phyloP scores from a whole-genome alignment of 164 flowering plant species.

The Sedum album region DNA sequence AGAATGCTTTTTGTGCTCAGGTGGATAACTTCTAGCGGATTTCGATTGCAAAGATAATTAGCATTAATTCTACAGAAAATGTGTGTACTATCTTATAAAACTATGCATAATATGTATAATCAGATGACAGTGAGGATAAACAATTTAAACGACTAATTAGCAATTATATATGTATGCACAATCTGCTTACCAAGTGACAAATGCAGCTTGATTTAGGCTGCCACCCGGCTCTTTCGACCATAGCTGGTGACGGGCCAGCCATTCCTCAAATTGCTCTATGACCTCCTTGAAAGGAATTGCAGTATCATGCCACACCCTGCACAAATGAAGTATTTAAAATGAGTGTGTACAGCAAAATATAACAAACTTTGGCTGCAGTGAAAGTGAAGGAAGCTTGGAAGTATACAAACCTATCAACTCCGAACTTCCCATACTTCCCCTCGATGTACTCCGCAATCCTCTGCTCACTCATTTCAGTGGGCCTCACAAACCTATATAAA shows the following conservation, averaged over 20 bases:
- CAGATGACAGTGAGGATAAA: not conserved
- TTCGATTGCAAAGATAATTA: not conserved
- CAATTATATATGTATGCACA: not conserved
- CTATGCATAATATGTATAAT: not conserved
- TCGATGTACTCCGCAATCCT: constrained; percentile 66
- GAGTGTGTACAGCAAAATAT: not conserved
- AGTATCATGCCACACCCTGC: constrained; percentile 97
- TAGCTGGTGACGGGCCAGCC: constrained; percentile 61
- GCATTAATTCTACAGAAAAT: not conserved
- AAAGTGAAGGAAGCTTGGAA: not conserved
- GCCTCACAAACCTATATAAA: constrained; percentile 86
- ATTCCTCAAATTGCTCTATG: constrained; percentile 66
- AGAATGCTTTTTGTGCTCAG: not conserved
- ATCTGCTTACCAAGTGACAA: constrained; percentile 78
- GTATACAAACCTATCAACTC: constrained; percentile 75
- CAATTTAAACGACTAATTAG: not conserved
- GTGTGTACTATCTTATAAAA: not conserved
- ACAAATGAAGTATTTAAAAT: not conserved
- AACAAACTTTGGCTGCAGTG: not conserved
- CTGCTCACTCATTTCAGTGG: constrained; percentile 66
- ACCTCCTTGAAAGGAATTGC: constrained; percentile 74
- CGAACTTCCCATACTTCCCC: constrained; percentile 90
- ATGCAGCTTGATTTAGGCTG: constrained; percentile 61
- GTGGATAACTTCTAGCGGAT: too few relatives aligned
- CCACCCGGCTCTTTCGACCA: constrained; percentile 47